Base-by-base conservation (phyloP, 2,329 filamentous ascomycete genomes). In the Proliferodiscus dingleyae region DNA sequence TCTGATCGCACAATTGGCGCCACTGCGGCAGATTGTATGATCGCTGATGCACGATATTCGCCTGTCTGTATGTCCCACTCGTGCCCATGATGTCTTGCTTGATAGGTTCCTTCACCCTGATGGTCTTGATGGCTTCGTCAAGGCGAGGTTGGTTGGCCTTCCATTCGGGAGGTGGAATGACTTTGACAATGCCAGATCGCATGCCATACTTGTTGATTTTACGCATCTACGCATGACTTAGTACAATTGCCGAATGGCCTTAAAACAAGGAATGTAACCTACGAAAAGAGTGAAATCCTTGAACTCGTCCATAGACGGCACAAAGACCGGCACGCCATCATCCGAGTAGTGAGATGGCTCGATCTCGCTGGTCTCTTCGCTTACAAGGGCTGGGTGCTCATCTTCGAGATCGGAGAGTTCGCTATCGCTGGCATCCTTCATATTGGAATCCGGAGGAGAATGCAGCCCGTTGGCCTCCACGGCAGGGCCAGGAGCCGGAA, bases 11-110 rank as follows among this genome's bases (percentile, higher is more conserved):
- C 30, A 97, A 75, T 45, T 87, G 80, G 56, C 89, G 88, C 93
- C 93, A 98, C 67, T 98, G 90, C 1, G 91, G 91, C 4, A 98
- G 74, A 58, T 96, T 98, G 71, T 98, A 98, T 11, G 89, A 89
- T 64, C 93, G 80, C 64, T 94, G 89, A 68, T 96, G 94, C 61
- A 97, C 83, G 49, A 98, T 90, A 63, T 98, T 98, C 61, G 93
- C 88, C 66, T 98, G 93, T 28, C 91, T 91, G 64, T 96, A 98
- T 46, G 88, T 94, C 46, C 93, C 94, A 63, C 91, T 89, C 41
- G 87, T 89, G 33, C 93, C 93, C 74, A 94, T 91, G 60, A 98
- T 98, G 61, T 98, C 93, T 67, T 98, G 93, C 63, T 89, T 95
- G 64, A 98, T 97, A 3, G 93, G 93, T 55, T 98, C 94, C 67